phyloP scores from a whole-genome alignment of 805 yeast genomes.

The Candida boidinii region DNA sequence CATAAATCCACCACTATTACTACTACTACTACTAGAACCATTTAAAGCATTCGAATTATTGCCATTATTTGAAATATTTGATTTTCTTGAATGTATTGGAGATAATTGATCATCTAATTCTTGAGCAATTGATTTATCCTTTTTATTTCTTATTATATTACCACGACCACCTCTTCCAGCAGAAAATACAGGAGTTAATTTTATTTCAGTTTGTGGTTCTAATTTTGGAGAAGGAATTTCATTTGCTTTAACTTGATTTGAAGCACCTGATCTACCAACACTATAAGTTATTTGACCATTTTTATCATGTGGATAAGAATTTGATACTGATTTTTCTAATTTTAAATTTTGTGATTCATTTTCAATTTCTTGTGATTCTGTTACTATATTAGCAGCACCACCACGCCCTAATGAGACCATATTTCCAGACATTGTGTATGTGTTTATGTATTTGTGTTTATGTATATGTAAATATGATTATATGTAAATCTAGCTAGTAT shows the following conservation, averaged over 20 bases:
- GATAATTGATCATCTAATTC: conserved; percentile 36
- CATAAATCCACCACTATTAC: conserved; percentile 9
- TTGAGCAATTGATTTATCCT: conserved; percentile 28
- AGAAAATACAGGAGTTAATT: conserved; percentile 31
- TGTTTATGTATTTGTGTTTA: neutral
- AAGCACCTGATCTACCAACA: conserved; percentile 55
- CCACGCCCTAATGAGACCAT: conserved; percentile 23
- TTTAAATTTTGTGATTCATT: conserved; percentile 5
- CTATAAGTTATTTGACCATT: conserved; percentile 30
- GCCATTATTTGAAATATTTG: conserved; percentile 2
- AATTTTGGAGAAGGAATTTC: conserved; percentile 34
- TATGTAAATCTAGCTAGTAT: too few species aligned
- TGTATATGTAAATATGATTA: neutral
- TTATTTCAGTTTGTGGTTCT: conserved; percentile 30
- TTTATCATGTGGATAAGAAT: conserved; percentile 19
- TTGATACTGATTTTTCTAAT: conserved; percentile 6
- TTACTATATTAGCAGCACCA: conserved; percentile 26
- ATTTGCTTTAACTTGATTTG: conserved; percentile 34
- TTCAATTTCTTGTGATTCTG: conserved; percentile 1
- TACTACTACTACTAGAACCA: too few species aligned
- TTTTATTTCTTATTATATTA: conserved; percentile 35
- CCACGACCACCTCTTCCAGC: conserved; percentile 57
- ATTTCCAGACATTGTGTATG: neutral
- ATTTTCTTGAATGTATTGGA: conserved; percentile 18
- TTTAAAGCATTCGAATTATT: conserved; percentile 1